Conservation (phyloP, 2,329 filamentous ascomycete species). For the Monosporascus sp. region DNA sequence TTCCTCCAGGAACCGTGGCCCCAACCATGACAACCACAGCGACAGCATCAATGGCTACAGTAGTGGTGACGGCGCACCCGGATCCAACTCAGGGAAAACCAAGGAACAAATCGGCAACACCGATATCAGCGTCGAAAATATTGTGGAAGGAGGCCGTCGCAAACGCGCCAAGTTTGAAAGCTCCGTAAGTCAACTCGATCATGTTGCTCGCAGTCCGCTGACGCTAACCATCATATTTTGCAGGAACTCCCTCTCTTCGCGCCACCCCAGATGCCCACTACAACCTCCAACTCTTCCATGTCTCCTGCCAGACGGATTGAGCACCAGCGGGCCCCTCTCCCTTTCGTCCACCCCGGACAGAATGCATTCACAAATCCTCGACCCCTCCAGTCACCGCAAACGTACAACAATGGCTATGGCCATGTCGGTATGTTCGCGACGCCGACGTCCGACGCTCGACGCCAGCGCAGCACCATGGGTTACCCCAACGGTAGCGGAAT, state of each 20-base stretch:
- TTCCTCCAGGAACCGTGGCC: constrained; percentile 61
- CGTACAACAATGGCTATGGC: constrained; percentile 53
- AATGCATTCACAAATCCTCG: constrained; percentile 75
- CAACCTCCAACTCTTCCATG: constrained; percentile 94
- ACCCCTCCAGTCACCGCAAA: constrained; percentile 79
- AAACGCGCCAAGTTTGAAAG: constrained; percentile 95
- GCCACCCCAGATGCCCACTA: constrained; percentile 86
- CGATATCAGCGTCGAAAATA: constrained; percentile 97
- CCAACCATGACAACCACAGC: constrained; percentile 53
- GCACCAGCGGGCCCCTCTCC: constrained; percentile 65
- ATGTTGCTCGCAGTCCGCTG: constrained; percentile 8
- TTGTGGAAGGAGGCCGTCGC: constrained; percentile 91
- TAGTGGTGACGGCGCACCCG: constrained; percentile 77
- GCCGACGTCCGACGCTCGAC: constrained; percentile 56
- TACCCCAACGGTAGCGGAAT: constrained; percentile 55
- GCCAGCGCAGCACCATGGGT: constrained; percentile 59
- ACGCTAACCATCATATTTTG: constrained; percentile 27
- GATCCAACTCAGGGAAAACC: constrained; percentile 69
- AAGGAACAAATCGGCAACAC: constrained; percentile 89
- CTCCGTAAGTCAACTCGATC: constrained; percentile 66
- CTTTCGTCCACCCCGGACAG: constrained; percentile 70
- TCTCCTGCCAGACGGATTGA: constrained; percentile 82
- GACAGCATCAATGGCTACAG: constrained; percentile 74
- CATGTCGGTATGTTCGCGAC: constrained; percentile 58
- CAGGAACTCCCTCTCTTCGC: constrained; percentile 95